Evolutionary conservation across 2,329 filamentous ascomycete genomes (phyloP).

Genomic region (Lasiodiplodia theobromae): DNA sequence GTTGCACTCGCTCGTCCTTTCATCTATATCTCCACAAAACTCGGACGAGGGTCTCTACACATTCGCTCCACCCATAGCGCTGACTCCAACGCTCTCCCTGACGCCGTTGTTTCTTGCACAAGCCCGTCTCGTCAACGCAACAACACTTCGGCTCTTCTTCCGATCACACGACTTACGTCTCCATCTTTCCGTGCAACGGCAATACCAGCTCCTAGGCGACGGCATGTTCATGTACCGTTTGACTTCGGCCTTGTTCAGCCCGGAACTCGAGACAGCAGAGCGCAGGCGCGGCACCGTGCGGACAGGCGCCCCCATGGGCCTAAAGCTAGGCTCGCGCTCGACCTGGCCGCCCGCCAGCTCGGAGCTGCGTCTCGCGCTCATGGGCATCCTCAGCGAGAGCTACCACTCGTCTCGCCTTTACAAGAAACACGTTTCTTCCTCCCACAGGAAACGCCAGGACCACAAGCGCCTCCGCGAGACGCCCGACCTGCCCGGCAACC

Average conservation of each 20-base stretch:
- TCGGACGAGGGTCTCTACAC: conserved; percentile 21
- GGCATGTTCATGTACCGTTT: conserved; percentile 82
- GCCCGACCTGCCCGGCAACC: conserved; percentile 49
- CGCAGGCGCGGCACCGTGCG: conserved; percentile 68
- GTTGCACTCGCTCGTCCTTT: conserved; percentile 28
- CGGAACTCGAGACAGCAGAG: conserved; percentile 81
- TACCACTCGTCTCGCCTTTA: conserved; percentile 58
- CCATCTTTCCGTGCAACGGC: conserved; percentile 77
- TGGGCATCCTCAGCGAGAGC: conserved; percentile 82
- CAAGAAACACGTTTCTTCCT: conserved; percentile 27
- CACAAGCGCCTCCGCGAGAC: conserved; percentile 17
- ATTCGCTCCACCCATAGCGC: conserved; percentile 62
- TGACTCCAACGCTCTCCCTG: conserved; percentile 74
- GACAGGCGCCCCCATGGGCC: conserved; percentile 74
- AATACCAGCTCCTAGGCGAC: conserved; percentile 85
- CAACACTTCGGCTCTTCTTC: conserved; percentile 80
- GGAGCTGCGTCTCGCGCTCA: conserved; percentile 86
- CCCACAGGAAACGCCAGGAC: not conserved
- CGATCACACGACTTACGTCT: conserved; percentile 72
- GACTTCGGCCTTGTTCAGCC: conserved; percentile 83
- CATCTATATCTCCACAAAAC: conserved; percentile 6
- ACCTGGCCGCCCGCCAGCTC: conserved; percentile 95
- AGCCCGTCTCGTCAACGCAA: conserved; percentile 76
- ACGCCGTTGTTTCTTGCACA: conserved; percentile 77
- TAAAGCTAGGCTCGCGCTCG: conserved; percentile 80